Percentiles rank a stretch among this genome's conserved stretches.
phyloP scores from a whole-genome alignment of 257 asterid genomes.

The Solanum rostratum region DNA sequence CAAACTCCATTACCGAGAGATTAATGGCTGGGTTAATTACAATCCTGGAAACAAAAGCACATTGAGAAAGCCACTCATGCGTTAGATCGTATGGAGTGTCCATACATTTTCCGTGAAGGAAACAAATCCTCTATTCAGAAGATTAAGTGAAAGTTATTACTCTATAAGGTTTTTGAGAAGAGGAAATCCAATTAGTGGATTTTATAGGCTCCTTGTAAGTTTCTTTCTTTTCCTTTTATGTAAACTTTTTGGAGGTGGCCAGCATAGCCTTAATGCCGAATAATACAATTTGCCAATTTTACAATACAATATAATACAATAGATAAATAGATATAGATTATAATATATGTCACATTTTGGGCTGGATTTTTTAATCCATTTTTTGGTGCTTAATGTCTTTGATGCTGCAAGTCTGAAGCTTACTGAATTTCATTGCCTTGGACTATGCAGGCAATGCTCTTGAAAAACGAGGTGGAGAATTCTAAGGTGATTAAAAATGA shows the following conservation, averaged over 20 bases:
- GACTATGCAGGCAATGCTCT: constrained; percentile 53
- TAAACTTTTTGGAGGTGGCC: no score
- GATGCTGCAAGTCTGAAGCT: not conserved
- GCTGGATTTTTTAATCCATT: not conserved
- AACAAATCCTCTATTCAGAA: no score
- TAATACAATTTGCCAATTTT: no score
- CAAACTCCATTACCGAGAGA: not conserved
- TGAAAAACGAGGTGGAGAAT: constrained; percentile 33
- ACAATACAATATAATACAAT: no score
- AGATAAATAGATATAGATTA: no score
- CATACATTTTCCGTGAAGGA: no score
- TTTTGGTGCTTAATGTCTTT: not conserved
- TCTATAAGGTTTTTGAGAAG: no score
- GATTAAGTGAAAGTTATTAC: no score
- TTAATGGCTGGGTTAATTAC: not conserved
- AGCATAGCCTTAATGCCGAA: no score
- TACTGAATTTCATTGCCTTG: constrained; percentile 1
- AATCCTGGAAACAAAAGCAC: not conserved
- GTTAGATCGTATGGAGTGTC: not conserved
- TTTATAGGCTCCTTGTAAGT: no score
- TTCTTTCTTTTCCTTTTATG: no score
- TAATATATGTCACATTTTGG: not conserved
- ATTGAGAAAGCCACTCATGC: not conserved
- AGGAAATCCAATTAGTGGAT: no score
- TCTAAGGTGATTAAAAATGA: constrained; percentile 47